Base-by-base conservation (phyloP, 257 asterid genomes). In the Penstemon barbatus region DNA sequence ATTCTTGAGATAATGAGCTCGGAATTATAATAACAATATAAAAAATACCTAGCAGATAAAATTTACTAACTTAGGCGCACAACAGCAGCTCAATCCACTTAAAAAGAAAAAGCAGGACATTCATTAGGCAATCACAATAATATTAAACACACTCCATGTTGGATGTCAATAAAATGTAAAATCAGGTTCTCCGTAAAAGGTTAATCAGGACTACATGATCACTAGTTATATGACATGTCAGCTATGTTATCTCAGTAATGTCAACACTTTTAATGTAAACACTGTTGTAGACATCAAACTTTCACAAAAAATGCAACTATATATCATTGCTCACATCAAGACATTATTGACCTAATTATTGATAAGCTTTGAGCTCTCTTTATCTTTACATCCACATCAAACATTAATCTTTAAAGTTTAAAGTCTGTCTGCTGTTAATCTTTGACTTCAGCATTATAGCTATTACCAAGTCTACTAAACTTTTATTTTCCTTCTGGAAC, bases 341-440 rank as follows among this genome's bases (percentile, higher is more conserved):
- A 73, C 77, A 75, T 75, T 60, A 68, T 57, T 76, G 74, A 68
- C 75, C 74, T 68, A 71, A 74, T 79, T 82, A 74, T 65, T 71
- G 74, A 62, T 68, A 60, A 65, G 58, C 81, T 76, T 71, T 65
- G 38, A 69, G 73, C 74, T 51, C 66, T 68, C 73, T 79, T 75
- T 73, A 81, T 70, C 80, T 71, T 74, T 37, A 74, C 81, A 66
- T 68, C 75, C 73, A 65, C 74, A 65, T 71, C 70, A 69, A 25
- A 48, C 25, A 52, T 65, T 57, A 70, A 73, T 51, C 71, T 63
- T 71, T 70, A 19, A 19, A 58, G 36, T 63, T 71, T 70, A 19
- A 19, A 58, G 36, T 62, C 68, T 66, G 59, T 50, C 76, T 43
- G 75, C 9, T 58, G 57, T 56, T 69, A 62, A 39, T 65, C 68